Conservation (phyloP, 371 early-diverging fungal species). For the Rhizopus arrhizus region DNA sequence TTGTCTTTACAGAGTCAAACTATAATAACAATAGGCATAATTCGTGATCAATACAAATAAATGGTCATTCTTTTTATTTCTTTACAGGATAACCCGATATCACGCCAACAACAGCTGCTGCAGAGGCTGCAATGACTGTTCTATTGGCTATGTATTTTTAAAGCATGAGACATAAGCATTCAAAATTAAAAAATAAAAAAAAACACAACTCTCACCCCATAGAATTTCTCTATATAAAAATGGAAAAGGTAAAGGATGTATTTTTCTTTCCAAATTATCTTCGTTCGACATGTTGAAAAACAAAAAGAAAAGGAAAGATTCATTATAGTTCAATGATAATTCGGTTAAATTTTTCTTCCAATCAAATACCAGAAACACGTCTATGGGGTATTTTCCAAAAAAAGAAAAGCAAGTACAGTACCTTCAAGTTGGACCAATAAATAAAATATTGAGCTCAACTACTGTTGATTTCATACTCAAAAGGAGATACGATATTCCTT, state of each 20-base stretch:
- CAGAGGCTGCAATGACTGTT: slow-evolving; percentile 63
- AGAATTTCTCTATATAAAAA: slow-evolving; percentile 23
- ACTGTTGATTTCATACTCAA: too few species aligned
- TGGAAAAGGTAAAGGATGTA: slow-evolving; percentile 18
- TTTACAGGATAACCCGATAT: slow-evolving; percentile 61
- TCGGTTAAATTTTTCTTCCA: background rate
- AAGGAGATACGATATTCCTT: too few species aligned
- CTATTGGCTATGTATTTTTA: slow-evolving; percentile 47
- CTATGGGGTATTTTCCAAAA: too few species aligned
- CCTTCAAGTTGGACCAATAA: too few species aligned
- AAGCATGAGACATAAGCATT: background rate
- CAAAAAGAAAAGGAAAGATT: background rate
- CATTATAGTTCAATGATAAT: background rate
- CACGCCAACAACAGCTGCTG: slow-evolving; percentile 65
- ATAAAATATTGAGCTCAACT: too few species aligned
- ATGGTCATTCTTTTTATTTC: background rate
- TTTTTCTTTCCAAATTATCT: slow-evolving; percentile 12
- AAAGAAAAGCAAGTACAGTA: too few species aligned
- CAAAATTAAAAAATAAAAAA: background rate
- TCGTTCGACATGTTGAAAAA: slow-evolving; percentile 11
- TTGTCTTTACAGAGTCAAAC: slow-evolving; percentile 81
- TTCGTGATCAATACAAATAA: background rate
- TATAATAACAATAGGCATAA: slow-evolving; percentile 1
- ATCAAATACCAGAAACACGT: background rate
- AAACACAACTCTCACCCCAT: slow-evolving; percentile 21